phyloP scores from a whole-genome alignment of 1,284 basidiomycete genomes.

The Cystobasidium slooffiae region DNA sequence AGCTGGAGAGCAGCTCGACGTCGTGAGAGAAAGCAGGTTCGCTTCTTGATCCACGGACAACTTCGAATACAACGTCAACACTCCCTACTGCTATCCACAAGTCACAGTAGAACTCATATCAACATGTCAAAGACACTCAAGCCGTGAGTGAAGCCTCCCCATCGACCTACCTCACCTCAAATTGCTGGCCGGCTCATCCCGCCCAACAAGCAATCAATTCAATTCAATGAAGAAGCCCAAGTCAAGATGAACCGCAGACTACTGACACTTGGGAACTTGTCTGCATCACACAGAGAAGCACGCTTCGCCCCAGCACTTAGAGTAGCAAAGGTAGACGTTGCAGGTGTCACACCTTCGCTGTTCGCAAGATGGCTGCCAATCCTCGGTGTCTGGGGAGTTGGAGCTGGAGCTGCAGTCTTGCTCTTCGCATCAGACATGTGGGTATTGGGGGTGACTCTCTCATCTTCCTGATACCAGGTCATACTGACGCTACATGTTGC shows the following conservation, averaged over 20 bases:
- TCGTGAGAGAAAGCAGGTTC: background rate
- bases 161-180: background rate
- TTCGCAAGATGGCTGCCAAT: constrained; percentile 37
- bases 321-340: constrained; percentile 13
- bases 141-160: constrained; percentile 10
- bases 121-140: constrained; percentile 13
- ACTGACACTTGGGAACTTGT: background rate
- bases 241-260: background rate
- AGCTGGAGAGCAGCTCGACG: background rate
- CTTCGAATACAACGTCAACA: background rate
- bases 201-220: background rate
- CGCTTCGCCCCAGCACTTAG: constrained; percentile 37
- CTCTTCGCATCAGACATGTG: constrained; percentile 41
- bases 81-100: background rate
- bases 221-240: background rate
- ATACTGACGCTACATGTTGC: background rate
- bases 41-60: background rate
- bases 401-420: constrained; percentile 22
- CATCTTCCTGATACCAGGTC: background rate
- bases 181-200: constrained; percentile 7
- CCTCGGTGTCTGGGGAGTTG: constrained; percentile 39
- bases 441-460: background rate
- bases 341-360: constrained; percentile 32
- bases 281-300: constrained; percentile 17
- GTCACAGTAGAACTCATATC: background rate